These are phyloP conservation scores for Cucurbita maxima DNA, from an alignment of 306 rosid species.

Conservation along the genomic window DNA sequence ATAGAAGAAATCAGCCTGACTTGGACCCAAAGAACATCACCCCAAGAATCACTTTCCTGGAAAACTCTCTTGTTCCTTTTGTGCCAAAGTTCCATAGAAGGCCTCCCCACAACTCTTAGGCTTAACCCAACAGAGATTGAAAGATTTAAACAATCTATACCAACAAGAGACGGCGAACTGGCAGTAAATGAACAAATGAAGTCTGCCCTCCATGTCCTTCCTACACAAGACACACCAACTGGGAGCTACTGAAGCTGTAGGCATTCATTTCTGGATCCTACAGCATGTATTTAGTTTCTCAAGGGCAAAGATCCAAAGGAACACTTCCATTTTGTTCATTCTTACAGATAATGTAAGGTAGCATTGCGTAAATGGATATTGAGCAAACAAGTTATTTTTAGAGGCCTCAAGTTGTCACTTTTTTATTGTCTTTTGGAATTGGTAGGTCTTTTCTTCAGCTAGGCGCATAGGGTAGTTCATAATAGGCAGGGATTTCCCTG, in stretches of 20 bases:
- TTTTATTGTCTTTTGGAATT: background rate
- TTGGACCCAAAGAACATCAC: background rate
- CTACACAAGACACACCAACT: background rate
- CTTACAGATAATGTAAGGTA: background rate
- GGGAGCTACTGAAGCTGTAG: background rate
- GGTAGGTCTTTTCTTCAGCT: background rate
- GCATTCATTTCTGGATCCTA: background rate
- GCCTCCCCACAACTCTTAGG: background rate
- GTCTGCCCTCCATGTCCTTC: background rate
- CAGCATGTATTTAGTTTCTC: background rate
- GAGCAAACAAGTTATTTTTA: background rate
- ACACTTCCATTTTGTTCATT: background rate
- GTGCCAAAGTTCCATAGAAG: background rate
- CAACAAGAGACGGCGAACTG: background rate
- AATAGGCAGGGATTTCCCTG: background rate
- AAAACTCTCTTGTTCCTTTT: background rate
- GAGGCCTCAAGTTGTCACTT: background rate
- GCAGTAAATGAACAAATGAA: background rate
- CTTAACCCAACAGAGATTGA: background rate
- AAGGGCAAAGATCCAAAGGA: background rate
- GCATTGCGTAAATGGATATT: background rate
- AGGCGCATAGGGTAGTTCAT: background rate
- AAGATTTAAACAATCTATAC: background rate
- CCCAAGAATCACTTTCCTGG: background rate
- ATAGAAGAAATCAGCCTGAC: background rate